phyloP scores from a whole-genome alignment of 306 rosid genomes.

The Lagenaria siceraria region DNA sequence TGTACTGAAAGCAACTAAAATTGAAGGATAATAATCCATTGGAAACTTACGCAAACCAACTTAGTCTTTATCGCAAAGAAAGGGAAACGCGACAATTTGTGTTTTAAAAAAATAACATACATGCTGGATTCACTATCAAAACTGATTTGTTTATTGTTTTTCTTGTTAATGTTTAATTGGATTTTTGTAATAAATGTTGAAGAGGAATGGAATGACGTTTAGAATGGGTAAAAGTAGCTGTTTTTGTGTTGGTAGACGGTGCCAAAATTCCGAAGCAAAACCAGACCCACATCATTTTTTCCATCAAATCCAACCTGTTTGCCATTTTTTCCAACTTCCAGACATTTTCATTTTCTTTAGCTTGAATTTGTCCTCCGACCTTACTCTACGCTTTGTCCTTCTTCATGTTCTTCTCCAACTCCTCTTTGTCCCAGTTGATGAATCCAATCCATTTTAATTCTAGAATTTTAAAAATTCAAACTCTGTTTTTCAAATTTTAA shows the following conservation, averaged over 20 bases:
- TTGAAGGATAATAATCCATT: not conserved
- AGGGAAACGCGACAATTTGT: not conserved
- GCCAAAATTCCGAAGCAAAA: not conserved
- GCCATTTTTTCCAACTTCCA: not conserved
- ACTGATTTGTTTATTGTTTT: not conserved
- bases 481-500: not conserved
- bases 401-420: not conserved
- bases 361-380: not conserved
- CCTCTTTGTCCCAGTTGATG: not conserved
- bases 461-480: not conserved
- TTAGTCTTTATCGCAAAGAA: not conserved
- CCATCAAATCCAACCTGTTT: not conserved
- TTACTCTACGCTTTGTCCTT: not conserved
- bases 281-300: not conserved
- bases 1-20: not conserved
- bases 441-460: not conserved
- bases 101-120: not conserved
- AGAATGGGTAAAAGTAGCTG: not conserved
- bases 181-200: not conserved
- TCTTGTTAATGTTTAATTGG: not conserved
- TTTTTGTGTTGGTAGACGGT: not conserved
- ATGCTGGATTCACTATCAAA: not conserved
- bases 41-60: not conserved
- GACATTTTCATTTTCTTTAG: not conserved
- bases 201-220: not conserved